Conservation (phyloP, 345 rosid genomes). For the Bruguiera gymnorhiza region DNA sequence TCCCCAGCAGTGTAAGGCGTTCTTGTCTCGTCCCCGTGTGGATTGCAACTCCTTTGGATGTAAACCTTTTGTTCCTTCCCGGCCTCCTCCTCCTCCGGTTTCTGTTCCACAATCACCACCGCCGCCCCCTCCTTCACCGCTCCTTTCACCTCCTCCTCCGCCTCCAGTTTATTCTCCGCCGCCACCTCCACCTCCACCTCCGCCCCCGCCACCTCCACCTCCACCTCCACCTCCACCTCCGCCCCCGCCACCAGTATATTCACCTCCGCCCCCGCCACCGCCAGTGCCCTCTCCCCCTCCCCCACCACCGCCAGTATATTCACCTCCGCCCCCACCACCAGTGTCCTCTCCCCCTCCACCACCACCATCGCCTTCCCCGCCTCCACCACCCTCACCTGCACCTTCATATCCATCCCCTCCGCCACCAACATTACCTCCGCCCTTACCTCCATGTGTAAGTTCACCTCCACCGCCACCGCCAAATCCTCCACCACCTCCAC, state of each 20-base stretch:
- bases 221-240: slow-evolving; percentile 27
- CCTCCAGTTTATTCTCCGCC: slow-evolving; percentile 34
- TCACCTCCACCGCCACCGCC: slow-evolving; percentile 37
- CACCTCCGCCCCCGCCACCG: slow-evolving; percentile 35
- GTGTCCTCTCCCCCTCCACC: no score
- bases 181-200: slow-evolving; percentile 23
- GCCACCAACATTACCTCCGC: slow-evolving; percentile 30
- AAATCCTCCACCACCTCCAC: slow-evolving; percentile 28
- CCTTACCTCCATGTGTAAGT: slow-evolving; percentile 15
- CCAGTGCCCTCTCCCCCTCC: slow-evolving; percentile 54
- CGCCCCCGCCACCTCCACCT: slow-evolving; percentile 33
- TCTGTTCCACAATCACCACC: slow-evolving; percentile 3
- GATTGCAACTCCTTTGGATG: slow-evolving; percentile 66
- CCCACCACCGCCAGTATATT: slow-evolving; percentile 18
- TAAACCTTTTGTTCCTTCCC: slow-evolving; percentile 53
- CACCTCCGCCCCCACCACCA: slow-evolving; percentile 29
- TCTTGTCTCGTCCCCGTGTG: slow-evolving; percentile 55
- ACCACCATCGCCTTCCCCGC: not conserved
- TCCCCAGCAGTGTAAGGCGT: slow-evolving; percentile 46
- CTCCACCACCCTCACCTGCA: slow-evolving; percentile 26
- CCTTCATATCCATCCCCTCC: slow-evolving; percentile 38
- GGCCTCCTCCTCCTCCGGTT: slow-evolving; percentile 14
- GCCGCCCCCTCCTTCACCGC: slow-evolving; percentile 22
- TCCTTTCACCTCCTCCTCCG: slow-evolving; percentile 20
- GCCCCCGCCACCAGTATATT: slow-evolving; percentile 33